phyloP scores from a whole-genome alignment of 129 eudicot genomes.

The Glebionis coronaria region DNA sequence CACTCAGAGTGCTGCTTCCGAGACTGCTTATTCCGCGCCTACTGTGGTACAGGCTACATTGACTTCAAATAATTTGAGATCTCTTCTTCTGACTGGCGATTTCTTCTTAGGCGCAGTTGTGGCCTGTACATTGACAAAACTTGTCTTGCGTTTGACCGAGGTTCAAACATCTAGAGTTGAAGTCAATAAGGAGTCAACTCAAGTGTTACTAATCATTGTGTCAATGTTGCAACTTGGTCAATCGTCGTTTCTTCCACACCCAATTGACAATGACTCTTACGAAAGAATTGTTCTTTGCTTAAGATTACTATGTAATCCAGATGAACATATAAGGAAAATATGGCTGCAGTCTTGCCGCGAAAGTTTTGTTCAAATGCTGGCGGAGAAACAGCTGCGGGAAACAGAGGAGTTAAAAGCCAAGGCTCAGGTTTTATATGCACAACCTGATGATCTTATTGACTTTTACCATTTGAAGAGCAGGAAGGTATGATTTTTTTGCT shows the following conservation, averaged over 20 bases:
- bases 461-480: slow-evolving; percentile 29
- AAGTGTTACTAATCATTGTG: slow-evolving; percentile 65
- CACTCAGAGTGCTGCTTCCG: slow-evolving; percentile 94
- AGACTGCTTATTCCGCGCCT: slow-evolving; percentile 86
- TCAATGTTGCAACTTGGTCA: slow-evolving; percentile 88
- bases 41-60: slow-evolving; percentile 70
- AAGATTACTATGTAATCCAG: slow-evolving; percentile 64
- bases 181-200: slow-evolving; percentile 61
- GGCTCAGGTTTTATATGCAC: slow-evolving; percentile 73
- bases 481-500: slow-evolving; percentile 46
- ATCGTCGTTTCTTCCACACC: slow-evolving; percentile 90
- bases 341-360: slow-evolving; percentile 93
- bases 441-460: slow-evolving; percentile 96
- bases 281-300: slow-evolving; percentile 83
- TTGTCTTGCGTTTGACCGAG: slow-evolving; percentile 74
- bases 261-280: slow-evolving; percentile 85
- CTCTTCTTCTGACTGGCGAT: slow-evolving; percentile 87
- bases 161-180: slow-evolving; percentile 80
- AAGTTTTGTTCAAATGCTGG: slow-evolving; percentile 52
- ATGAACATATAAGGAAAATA: slow-evolving; percentile 64
- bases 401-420: slow-evolving; percentile 87
- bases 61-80: slow-evolving; percentile 78
- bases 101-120: slow-evolving; percentile 51
- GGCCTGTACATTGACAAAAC: slow-evolving; percentile 72
- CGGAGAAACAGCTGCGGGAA: slow-evolving; percentile 79